Evolutionary conservation across 495 filamentous ascomycete species (phyloP), one percentile per base, ranked within the genome.

Genomic region (Aspergillus hancockii): DNA sequence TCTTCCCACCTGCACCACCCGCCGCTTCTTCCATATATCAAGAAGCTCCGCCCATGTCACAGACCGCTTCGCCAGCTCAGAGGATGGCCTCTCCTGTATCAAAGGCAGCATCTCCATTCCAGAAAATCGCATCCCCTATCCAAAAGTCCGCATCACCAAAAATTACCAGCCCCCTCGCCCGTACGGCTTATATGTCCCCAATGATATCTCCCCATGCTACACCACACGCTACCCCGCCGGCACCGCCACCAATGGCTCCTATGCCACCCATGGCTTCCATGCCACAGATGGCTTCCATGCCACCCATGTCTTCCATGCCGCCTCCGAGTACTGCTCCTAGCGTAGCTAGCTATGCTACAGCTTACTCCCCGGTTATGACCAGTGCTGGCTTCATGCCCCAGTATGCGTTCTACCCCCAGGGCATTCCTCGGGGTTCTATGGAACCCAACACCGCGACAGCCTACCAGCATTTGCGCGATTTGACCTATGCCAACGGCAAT

Each of bases 331-430:
- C 43, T 47, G 43, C 43, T 23, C 43, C 43, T 23, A 47, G 43
- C 19, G 43, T 47, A 47, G 43, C 66, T n/a, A 70, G 67, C 54
- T 73, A 66, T 60, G 58, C 70, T 16, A 61, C 68, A 18, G 67
- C 72, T 40, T 66, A 70, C 36, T 76, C 76, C 28, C 77, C 77
- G 14, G 67, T 68, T 21, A 74, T 78, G 70, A 75, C 67, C 50
- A 58, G 71, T 41, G 66, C 65, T 22, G 67, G 71, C 0, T 64
- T 71, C 5, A 55, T 74, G 8, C 71, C 77, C 53, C 73, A 72
- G 23, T 78, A 78, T 59, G 70, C 63, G 8, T 65, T 66, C 30
- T 77, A 73, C 47, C 68, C 64, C 16, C 64, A 58, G 0, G 64
- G 68, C 21, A 49, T 59, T 61, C 65, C 65, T 31, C 69, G 74